phyloP scores from a whole-genome alignment of 768 basidiomycete genomes.

The Rhizopogon vesiculosus region DNA sequence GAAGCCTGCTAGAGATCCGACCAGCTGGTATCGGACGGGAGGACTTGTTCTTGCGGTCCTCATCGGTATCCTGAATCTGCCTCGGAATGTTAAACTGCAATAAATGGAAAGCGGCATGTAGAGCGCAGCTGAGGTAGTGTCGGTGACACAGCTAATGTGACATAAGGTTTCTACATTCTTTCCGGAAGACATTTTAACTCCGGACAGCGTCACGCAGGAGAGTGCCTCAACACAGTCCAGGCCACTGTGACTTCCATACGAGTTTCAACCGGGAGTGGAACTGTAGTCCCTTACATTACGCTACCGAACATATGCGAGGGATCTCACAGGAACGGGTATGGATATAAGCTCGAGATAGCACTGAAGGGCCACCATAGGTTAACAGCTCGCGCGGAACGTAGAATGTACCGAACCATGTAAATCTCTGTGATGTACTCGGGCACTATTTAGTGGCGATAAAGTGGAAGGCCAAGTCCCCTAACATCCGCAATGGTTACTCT shows the following conservation, averaged over 20 bases:
- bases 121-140: slow-evolving; percentile 5
- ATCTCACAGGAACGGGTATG: background rate
- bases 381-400: background rate
- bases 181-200: too few species aligned
- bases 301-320: too few species aligned
- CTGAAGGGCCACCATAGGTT: background rate
- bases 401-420: background rate
- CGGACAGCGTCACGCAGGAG: too few species aligned
- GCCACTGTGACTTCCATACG: too few species aligned
- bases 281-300: too few species aligned
- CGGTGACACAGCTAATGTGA: slow-evolving; percentile 22
- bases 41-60: slow-evolving; percentile 37
- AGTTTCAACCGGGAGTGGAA: background rate
- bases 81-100: slow-evolving; percentile 35
- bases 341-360: background rate
- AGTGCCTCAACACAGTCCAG: too few species aligned
- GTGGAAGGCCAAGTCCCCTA: background rate
- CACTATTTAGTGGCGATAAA: background rate
- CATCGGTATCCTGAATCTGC: slow-evolving; percentile 31
- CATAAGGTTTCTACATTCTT: too few species aligned
- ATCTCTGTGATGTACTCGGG: too few species aligned
- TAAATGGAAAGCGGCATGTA: slow-evolving; percentile 29
- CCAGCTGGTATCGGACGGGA: slow-evolving; percentile 39
- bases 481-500: background rate
- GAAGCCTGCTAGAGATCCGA: slow-evolving; percentile 20